Base-by-base conservation (phyloP, 2,329 filamentous ascomycete genomes). In the Juglanconis juglandina region DNA sequence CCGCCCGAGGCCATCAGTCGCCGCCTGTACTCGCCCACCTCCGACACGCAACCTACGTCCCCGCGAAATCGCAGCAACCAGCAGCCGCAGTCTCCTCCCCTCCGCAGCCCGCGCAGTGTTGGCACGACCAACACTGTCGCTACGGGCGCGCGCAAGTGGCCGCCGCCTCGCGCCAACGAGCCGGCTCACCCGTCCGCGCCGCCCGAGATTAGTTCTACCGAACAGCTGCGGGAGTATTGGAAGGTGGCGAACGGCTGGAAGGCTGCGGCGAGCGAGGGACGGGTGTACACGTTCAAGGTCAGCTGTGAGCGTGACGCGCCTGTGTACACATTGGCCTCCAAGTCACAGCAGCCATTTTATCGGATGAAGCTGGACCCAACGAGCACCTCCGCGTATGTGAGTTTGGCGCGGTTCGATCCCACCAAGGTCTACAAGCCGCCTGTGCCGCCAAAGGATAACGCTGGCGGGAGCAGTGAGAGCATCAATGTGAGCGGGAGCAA, bases 181-280 rank as follows among this genome's bases (percentile, higher is more conserved):
- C 76, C 80, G 35, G 24, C 46, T 11, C 75, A 80, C 0, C 77
- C 81, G 0, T 64, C 74, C 1, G 75, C 80, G 17, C 81, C 83
- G 10, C 74, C 77, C 1, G 58, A 58, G 47, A 77, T 83, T 4
- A 83, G 79, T 68, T 81, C 82, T 0, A 86, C 81, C 1, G 83
- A 87, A 49, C 81, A 89, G 63, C 79, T 90, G 41, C 83, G 83
- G 65, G 80, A 80, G 54, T 79, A 89, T 8, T 91, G 88, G 88
- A 85, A 88, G 66, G 86, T 86, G 0, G 79, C 84, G 62, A 90
- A 90, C 69, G 88, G 88, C 11, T 90, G 85, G 85, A 80, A 84
- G 67, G 87, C 87, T 2, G 81, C 85, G 0, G 71, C 78, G 1
- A 79, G 80, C 3, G 84, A 88, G 68, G 85, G 84, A 5, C 76